Percentiles rank a stretch among this genome's conserved stretches.
phyloP scores from a whole-genome alignment of 176 grass and related monocot species.

The Eragrostis nindensis region DNA sequence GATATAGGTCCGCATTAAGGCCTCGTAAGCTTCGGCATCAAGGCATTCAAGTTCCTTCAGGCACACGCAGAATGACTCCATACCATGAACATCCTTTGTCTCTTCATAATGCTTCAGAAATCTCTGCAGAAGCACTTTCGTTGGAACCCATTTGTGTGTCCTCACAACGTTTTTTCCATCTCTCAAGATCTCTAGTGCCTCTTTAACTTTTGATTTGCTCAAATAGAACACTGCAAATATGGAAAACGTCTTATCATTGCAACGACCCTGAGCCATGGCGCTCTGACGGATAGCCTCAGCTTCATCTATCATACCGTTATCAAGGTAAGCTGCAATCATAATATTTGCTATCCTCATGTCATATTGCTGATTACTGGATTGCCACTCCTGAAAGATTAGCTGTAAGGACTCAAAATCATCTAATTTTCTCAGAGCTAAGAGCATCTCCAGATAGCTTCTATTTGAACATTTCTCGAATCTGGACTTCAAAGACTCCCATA shows the following conservation, averaged over 20 bases:
- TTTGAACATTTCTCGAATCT: slow-evolving; percentile 47
- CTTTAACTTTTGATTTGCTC: slow-evolving; percentile 19
- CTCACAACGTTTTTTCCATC: slow-evolving; percentile 33
- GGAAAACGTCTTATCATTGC: slow-evolving; percentile 16
- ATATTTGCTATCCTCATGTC: slow-evolving; percentile 54
- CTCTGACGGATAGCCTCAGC: slow-evolving; percentile 48
- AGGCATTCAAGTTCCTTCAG: slow-evolving; percentile 40
- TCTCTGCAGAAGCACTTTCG: slow-evolving; percentile 34
- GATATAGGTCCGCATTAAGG: slow-evolving; percentile 32
- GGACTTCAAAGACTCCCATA: slow-evolving; percentile 52
- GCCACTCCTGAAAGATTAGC: slow-evolving; percentile 57
- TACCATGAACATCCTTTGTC: slow-evolving; percentile 41
- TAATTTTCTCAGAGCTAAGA: slow-evolving; percentile 52
- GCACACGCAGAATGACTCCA: slow-evolving; percentile 37
- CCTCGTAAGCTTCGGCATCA: slow-evolving; percentile 36
- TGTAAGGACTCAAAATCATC: slow-evolving; percentile 42
- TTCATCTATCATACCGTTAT: slow-evolving; percentile 49
- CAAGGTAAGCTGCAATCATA: slow-evolving; percentile 52
- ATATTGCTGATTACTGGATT: slow-evolving; percentile 26
- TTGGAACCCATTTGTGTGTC: slow-evolving; percentile 25
- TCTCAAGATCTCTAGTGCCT: slow-evolving; percentile 33
- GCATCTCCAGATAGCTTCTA: slow-evolving; percentile 50
- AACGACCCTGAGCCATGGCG: slow-evolving; percentile 41
- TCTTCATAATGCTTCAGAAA: slow-evolving; percentile 56
- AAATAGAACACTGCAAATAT: slow-evolving; percentile 49